Evolutionary conservation across 768 basidiomycete species (phyloP), one percentile per base, ranked within the genome.

Genomic region (Serendipita sp.): DNA sequence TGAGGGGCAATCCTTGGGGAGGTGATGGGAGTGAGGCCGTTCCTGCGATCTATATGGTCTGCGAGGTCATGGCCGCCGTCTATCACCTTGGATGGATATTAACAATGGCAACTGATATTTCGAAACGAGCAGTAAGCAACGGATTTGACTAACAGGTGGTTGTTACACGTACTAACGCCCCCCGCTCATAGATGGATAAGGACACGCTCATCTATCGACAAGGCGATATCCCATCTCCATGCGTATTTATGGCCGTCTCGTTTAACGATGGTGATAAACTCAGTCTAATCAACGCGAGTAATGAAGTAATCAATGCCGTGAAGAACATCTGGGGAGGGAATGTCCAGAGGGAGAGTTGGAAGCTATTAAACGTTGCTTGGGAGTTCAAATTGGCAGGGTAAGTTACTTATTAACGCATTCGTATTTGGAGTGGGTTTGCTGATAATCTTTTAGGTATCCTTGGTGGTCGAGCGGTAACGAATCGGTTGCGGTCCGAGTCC

Each of bases 221-320:
- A 3, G 48, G 46, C 10, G 30, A 48, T 23, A 44, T 35, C 3
- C 64, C 64, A 5, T 35, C 47, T 4, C 64, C 48, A 8, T 65
- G 68, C 18, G 68, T 64, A 36, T 71, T 72, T 66, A 72, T 72
- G 63, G 58, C 69, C 3, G 65, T 72, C 2, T 66, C 64, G 13
- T 72, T 73, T 66, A 71, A 72, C 56, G 70, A 73, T 64, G 64
- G 63, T n/a, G 72, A 73, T 54, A 72, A 72, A 68, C 68, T 73
- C 44, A 66, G 73, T 46, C 38, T 72, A 15, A 72, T 73, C 41
- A 70, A 72, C 48, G 66, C 70, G 23, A 71, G 70, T 3, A 65
- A 69, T 46, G 65, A 65, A 2, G 63, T 68, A 0, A 68, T 65
- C 58, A 52, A 69, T 28, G 69, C 71, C 3, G 71, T 73, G 18